Evolutionary conservation across 768 basidiomycete genomes (phyloP), one percentile per base, ranked within the genome.

Genomic region (Ramaria sp.): DNA sequence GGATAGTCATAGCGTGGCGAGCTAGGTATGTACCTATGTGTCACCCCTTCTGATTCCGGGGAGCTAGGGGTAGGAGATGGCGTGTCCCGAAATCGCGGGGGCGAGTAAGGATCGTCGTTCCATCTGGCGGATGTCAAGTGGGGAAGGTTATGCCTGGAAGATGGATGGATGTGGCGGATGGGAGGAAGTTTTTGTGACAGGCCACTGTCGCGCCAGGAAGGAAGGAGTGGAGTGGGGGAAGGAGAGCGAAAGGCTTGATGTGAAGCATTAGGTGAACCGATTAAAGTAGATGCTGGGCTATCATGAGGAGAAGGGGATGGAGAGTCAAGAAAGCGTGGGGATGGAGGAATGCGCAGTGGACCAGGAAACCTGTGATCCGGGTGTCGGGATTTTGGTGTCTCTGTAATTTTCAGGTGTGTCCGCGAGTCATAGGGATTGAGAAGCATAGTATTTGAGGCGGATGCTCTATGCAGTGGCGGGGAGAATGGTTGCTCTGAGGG

Each of bases 321-420:
- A 16, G 45, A 42, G 18, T 20, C 38, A 20, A 52, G n/a, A 27
- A 37, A 41, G 18, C 51, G 51, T 16, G 51, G 51, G 9, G 30
- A 6, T n/a, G 51, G 20, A 41, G 37, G 51, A 27, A 52, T 52
- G 25, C 39, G 51, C 10, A 52, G 51, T 22, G 51, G 51, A 10
- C 51, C 51, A 39, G 51, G 51, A 24, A 52, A 52, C 27, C 25
- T 39, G 51, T 52, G 6, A 52, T 27, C 41, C 20, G 16, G 13
- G 20, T 24, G 34, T 22, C 37, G 51, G 27, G 37, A 47, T 12
- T 12, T 27, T 24, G 15, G 24, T 20, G 45, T 47, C 16, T 41
- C 39, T 41, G 39, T 4, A 7, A 15, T 47, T 9, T 13, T 16
- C 24, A 47, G 45, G 45, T 47, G 42, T 16, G n/a, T 10, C 8